These are phyloP conservation scores for Sclerotinia borealis DNA, from an alignment of 2,329 filamentous ascomycete genomes.

Conservation along the genomic window DNA sequence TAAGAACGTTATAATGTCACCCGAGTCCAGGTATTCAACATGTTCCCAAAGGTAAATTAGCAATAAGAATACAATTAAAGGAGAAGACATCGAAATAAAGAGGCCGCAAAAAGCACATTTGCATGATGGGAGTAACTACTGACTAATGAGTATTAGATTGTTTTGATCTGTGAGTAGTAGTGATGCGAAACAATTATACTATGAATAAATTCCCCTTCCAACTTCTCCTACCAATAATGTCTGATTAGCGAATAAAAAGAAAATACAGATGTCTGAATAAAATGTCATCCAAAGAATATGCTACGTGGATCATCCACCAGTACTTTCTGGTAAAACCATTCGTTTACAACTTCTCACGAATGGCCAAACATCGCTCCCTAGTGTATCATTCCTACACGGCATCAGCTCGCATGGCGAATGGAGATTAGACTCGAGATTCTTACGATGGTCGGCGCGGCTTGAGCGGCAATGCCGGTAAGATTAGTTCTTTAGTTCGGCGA, in stretches of 20 bases:
- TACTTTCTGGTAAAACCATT: not conserved
- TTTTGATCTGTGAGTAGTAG: not conserved
- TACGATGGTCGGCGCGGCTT: slow-evolving; percentile 4
- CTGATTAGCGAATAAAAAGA: not conserved
- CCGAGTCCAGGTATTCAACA: not conserved
- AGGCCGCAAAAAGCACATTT: not conserved
- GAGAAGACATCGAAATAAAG: not conserved
- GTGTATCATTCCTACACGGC: slow-evolving; percentile 10
- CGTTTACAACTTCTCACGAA: slow-evolving; percentile 19
- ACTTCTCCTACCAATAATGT: not conserved
- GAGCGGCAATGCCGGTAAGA: slow-evolving; percentile 6
- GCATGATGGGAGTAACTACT: no score
- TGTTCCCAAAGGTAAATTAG: no score
- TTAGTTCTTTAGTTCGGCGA: not conserved
- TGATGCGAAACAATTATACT: not conserved
- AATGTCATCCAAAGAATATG: not conserved
- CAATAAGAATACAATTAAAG: not conserved
- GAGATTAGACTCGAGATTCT: slow-evolving; percentile 3
- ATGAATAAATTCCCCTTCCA: not conserved
- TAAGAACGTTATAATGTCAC: not conserved
- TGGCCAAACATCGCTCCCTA: slow-evolving; percentile 18
- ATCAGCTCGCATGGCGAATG: slow-evolving; percentile 11
- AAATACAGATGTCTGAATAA: not conserved
- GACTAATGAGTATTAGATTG: not conserved
- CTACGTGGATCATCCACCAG: not conserved